phyloP scores from a whole-genome alignment of 768 basidiomycete species.

The Rhodotorula kratochvilovae region DNA sequence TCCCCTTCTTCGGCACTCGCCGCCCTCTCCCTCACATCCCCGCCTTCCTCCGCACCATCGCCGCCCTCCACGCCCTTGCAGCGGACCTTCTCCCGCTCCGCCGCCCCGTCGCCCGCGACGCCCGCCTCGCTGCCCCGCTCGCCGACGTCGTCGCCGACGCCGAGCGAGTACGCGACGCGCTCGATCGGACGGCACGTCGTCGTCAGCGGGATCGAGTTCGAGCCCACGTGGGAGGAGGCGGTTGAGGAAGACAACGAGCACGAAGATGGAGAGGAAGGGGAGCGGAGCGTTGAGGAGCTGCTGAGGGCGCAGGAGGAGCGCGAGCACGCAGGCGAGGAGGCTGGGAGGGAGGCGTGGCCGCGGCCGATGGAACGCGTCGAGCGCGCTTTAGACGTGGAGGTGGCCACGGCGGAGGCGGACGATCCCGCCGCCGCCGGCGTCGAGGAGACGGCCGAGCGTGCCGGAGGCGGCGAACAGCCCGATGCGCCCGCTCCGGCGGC shows the following conservation, averaged over 20 bases:
- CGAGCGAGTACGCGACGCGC: slow-evolving; percentile 9
- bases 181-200: slow-evolving; percentile 25
- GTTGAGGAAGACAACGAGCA: not conserved
- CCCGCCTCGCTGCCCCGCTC: not conserved
- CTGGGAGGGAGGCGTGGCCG: not conserved
- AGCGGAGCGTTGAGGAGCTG: not conserved
- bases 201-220: slow-evolving; percentile 32
- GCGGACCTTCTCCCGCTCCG: not conserved
- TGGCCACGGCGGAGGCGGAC: too few species aligned
- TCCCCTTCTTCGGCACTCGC: not conserved
- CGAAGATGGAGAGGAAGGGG: too few species aligned
- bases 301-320: not conserved
- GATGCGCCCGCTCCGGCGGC: too few species aligned
- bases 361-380: too few species aligned
- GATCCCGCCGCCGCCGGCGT: too few species aligned
- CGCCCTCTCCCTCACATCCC: not conserved
- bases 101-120: not conserved
- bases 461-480: too few species aligned
- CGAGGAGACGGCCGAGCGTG: too few species aligned
- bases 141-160: too few species aligned
- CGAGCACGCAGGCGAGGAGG: too few species aligned
- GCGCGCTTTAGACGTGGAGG: too few species aligned
- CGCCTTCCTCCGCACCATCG: not conserved
- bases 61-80: not conserved
- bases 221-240: slow-evolving; percentile 18